Evolutionary conservation across 139 green algal genomes (phyloP).

Genomic region (Micromonas commoda): DNA sequence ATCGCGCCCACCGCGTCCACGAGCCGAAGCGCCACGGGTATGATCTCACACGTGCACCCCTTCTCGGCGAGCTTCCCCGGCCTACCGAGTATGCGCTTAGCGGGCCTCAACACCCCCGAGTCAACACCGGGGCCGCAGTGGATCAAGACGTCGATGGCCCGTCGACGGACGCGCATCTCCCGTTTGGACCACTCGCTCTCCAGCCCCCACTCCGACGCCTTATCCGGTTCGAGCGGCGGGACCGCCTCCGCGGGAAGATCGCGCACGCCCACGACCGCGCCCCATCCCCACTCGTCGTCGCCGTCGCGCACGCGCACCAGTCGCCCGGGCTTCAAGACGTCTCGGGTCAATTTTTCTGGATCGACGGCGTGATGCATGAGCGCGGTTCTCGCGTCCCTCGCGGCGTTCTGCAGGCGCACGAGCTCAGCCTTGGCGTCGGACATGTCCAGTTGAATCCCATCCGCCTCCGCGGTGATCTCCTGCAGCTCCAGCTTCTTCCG

Average conservation of each 20-base stretch:
- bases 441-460: no score
- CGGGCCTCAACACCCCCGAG: not conserved
- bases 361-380: not conserved
- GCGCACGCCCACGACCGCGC: not conserved
- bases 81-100: not conserved
- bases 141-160: not conserved
- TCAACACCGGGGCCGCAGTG: slow-evolving; percentile 5
- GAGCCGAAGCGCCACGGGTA: not conserved
- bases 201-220: not conserved
- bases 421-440: no score
- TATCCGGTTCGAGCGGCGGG: no score
- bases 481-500: not conserved
- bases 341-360: not conserved
- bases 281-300: slow-evolving; percentile 5
- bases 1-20: slow-evolving; percentile 9
- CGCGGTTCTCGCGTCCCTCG: not conserved
- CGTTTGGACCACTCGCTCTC: slow-evolving; percentile 1
- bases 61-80: not conserved
- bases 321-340: slow-evolving; percentile 1
- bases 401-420: no score
- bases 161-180: not conserved
- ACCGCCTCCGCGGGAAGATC: no score
- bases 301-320: not conserved
- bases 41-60: not conserved
- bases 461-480: not conserved